Evolutionary conservation across 257 asterid genomes (phyloP).

Genomic region (Ocimum tenuiflorum): DNA sequence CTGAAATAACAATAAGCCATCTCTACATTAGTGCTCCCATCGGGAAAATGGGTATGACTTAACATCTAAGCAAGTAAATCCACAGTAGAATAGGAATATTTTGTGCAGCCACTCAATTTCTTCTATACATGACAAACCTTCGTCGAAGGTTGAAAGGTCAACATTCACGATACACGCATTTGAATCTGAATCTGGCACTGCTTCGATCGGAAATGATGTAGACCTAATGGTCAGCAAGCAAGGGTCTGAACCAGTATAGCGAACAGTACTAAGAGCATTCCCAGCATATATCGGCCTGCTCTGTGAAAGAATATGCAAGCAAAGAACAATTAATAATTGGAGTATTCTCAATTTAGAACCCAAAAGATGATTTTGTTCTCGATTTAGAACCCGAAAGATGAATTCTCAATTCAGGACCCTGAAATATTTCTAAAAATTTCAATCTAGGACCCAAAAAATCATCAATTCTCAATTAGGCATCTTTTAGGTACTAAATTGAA

Average conservation of each 20-base stretch:
- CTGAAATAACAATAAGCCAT: constrained; percentile 29
- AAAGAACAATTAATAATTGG: constrained; percentile 2
- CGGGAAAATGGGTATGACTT: constrained; percentile 1
- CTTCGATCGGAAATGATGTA: constrained; percentile 62
- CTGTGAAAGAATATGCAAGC: constrained; percentile 21
- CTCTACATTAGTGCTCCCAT: constrained; percentile 4
- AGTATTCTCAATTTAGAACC: no score
- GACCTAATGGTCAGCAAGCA: constrained; percentile 89
- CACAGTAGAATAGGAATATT: background rate
- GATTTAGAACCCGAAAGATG: no score
- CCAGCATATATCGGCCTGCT: constrained; percentile 96
- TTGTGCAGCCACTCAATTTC: background rate
- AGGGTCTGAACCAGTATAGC: constrained; percentile 73
- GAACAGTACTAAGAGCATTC: constrained; percentile 86
- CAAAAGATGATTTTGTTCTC: no score
- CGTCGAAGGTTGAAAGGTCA: constrained; percentile 61
- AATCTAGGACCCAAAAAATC: no score
- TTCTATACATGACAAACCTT: constrained; percentile 52
- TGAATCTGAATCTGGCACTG: constrained; percentile 35
- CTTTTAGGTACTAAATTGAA: no score
- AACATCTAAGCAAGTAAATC: constrained; percentile 7
- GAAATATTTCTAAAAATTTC: no score
- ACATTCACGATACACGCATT: constrained; percentile 57
- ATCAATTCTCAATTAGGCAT: no score
- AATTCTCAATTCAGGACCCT: no score